These are phyloP conservation scores for Achlya hypogyna DNA, from an alignment of 352 stramenopile genomes.

Conservation along the genomic window DNA sequence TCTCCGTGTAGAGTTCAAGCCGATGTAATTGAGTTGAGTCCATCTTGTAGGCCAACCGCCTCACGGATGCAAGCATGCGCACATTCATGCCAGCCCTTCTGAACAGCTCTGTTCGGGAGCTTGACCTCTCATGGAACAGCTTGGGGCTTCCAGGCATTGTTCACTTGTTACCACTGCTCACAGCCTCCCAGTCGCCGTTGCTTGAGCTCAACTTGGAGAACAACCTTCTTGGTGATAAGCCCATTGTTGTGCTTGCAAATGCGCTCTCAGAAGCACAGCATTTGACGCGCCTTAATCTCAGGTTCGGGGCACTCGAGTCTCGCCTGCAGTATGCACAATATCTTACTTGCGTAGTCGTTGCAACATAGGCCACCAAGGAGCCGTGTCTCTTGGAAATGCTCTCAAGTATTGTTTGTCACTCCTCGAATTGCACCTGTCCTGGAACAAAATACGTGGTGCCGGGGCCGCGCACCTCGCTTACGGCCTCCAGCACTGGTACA, in stretches of 20 bases:
- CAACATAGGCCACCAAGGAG: conserved; percentile 19
- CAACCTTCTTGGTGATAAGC: conserved; percentile 10
- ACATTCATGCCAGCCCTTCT: background rate
- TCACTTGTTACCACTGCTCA: conserved; percentile 2
- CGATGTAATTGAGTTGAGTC: background rate
- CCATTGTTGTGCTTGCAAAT: background rate
- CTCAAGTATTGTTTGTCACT: conserved; percentile 1
- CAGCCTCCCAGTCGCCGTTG: background rate
- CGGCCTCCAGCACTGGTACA: conserved; percentile 9
- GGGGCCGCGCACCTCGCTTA: conserved; percentile 5
- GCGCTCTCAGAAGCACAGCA: background rate
- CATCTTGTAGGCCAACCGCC: conserved; percentile 7
- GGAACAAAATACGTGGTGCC: conserved; percentile 16
- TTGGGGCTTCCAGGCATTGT: background rate
- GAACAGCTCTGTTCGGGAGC: background rate
- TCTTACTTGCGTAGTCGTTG: conserved; percentile 5
- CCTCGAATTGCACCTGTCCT: conserved; percentile 5
- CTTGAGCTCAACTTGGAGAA: conserved; percentile 19
- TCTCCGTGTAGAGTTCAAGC: background rate
- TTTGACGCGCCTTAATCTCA: conserved; percentile 15
- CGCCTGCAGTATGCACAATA: background rate
- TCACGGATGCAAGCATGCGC: background rate
- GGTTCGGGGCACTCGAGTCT: background rate
- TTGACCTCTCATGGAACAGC: conserved; percentile 12
- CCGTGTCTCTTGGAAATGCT: conserved; percentile 8